phyloP scores from a whole-genome alignment of 495 filamentous ascomycete species.

The Bacidia gigantensis region DNA sequence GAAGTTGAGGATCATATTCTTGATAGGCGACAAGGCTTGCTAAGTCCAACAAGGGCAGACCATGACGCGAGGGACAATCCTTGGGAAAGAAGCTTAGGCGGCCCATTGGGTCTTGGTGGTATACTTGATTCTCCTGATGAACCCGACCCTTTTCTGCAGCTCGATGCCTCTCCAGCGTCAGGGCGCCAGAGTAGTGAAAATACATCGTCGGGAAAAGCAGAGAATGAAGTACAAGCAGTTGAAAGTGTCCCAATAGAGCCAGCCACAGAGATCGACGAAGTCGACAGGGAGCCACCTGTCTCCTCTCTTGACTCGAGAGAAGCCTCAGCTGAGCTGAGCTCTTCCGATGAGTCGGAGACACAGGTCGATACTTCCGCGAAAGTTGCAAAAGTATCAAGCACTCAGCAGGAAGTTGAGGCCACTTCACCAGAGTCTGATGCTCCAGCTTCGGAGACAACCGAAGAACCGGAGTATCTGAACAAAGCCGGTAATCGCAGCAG shows the following conservation, averaged over 20 bases:
- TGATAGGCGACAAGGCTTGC: constrained; percentile 10
- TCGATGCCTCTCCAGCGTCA: too few relatives aligned
- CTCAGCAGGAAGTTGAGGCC: neutral
- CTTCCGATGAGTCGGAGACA: too few relatives aligned
- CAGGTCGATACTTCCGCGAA: too few relatives aligned
- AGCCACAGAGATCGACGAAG: too few relatives aligned
- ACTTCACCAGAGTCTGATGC: neutral
- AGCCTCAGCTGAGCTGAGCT: too few relatives aligned
- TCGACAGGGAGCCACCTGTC: too few relatives aligned
- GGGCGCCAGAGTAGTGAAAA: too few relatives aligned
- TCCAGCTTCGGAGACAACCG: neutral
- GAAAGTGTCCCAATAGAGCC: too few relatives aligned
- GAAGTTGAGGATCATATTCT: constrained; percentile 39
- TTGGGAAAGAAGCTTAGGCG: constrained; percentile 9
- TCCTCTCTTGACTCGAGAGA: too few relatives aligned
- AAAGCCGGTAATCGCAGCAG: constrained; percentile 1
- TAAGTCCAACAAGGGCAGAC: constrained; percentile 7
- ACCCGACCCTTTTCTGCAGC: neutral
- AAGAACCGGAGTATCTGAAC: neutral
- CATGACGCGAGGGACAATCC: constrained; percentile 1
- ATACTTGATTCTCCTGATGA: neutral
- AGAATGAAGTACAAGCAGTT: too few relatives aligned
- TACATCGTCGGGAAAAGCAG: too few relatives aligned
- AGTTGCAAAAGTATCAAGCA: neutral
- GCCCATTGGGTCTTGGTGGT: neutral